A percentile compares a stretch with the other conserved stretches of the same genome.
These are phyloP conservation scores for Amylostereum areolatum DNA, from an alignment of 1,284 basidiomycete species.

Conservation along the genomic window DNA sequence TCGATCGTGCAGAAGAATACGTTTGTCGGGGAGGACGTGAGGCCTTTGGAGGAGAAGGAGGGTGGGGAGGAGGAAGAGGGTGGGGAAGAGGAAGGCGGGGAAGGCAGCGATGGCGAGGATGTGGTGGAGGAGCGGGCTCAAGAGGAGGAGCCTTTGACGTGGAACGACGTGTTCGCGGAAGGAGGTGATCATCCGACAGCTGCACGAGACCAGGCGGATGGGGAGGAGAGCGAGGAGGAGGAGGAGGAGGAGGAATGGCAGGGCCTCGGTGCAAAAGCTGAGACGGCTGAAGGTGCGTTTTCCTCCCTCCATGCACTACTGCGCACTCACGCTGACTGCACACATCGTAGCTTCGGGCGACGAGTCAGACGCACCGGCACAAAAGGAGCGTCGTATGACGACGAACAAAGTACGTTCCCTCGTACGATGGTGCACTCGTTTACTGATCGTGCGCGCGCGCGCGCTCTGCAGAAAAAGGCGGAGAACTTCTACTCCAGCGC, in stretches of 20 bases:
- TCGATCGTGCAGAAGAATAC: constrained; percentile 83
- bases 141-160: constrained; percentile 45
- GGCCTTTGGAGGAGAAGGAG: constrained; percentile 48
- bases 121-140: constrained; percentile 27
- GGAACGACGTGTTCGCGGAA: constrained; percentile 65
- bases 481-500: constrained; percentile 86
- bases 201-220: constrained; percentile 10
- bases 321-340: not conserved
- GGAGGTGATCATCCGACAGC: constrained; percentile 22
- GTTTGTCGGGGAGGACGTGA: constrained; percentile 69
- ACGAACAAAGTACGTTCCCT: constrained; percentile 67
- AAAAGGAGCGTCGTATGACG: constrained; percentile 77
- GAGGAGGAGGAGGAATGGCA: constrained; percentile 11
- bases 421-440: not conserved
- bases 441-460: not conserved
- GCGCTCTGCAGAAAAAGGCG: constrained; percentile 70
- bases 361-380: constrained; percentile 24
- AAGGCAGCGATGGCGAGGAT: constrained; percentile 23
- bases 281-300: constrained; percentile 11
- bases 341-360: constrained; percentile 28
- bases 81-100: constrained; percentile 25
- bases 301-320: not conserved
- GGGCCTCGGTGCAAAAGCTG: constrained; percentile 16
- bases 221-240: constrained; percentile 25
- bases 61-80: constrained; percentile 22